phyloP scores from a whole-genome alignment of 1,139 yeast species.

The Trichomonascaceae sp. region DNA sequence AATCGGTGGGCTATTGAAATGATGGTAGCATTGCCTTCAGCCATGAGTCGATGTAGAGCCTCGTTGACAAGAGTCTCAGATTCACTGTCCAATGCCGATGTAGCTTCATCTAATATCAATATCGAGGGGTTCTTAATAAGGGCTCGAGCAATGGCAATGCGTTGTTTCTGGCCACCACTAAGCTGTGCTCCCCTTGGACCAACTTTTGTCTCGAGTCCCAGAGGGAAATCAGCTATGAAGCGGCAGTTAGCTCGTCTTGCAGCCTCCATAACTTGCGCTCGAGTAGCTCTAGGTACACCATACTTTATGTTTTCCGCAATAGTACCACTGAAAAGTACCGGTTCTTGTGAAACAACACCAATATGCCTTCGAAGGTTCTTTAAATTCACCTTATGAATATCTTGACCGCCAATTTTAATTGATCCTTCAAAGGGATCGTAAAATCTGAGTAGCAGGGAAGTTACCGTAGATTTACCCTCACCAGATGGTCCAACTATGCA shows the following conservation, averaged over 20 bases:
- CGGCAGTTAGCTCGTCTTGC: constrained; percentile 75
- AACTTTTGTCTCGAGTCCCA: constrained; percentile 73
- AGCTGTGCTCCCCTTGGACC: constrained; percentile 85
- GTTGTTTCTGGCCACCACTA: constrained; percentile 85
- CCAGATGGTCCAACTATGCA: constrained; percentile 97
- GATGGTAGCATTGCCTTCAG: constrained; percentile 60
- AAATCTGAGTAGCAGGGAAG: constrained; percentile 70
- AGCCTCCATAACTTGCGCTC: constrained; percentile 63
- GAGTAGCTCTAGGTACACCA: constrained; percentile 55
- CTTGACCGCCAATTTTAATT: constrained; percentile 62
- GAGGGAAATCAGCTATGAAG: constrained; percentile 69
- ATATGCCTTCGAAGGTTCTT: constrained; percentile 66
- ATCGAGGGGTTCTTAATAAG: constrained; percentile 67
- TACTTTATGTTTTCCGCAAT: constrained; percentile 80
- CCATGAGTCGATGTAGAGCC: constrained; percentile 57
- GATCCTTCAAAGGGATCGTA: constrained; percentile 70
- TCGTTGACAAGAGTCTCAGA: constrained; percentile 78
- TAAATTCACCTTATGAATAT: constrained; percentile 61
- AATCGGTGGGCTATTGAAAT: constrained; percentile 90
- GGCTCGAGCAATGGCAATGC: constrained; percentile 80
- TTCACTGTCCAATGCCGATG: constrained; percentile 77
- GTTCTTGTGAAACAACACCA: constrained; percentile 93
- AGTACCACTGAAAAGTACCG: constrained; percentile 85
- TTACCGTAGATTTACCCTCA: constrained; percentile 87
- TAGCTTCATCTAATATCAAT: constrained; percentile 72